phyloP scores from a whole-genome alignment of 2,329 filamentous ascomycete genomes.

The Colletotrichum siamense region DNA sequence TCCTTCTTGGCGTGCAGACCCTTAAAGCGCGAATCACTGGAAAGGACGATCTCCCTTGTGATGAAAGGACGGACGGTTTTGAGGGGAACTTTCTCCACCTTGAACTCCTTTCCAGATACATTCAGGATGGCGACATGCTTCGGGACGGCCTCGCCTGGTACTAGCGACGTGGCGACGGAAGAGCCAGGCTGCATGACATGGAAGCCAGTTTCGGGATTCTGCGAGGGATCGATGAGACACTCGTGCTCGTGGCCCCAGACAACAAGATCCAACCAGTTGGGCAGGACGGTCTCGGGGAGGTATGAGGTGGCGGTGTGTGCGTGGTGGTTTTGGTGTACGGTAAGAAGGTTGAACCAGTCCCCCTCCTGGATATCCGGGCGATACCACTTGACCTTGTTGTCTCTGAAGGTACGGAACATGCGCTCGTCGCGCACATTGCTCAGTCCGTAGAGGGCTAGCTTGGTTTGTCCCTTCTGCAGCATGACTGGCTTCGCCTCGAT shows the following conservation, averaged over 20 bases:
- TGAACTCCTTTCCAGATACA: conserved; percentile 83
- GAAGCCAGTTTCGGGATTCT: conserved; percentile 88
- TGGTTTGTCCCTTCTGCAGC: conserved; percentile 91
- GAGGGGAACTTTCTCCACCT: conserved; percentile 79
- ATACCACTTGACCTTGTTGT: conserved; percentile 94
- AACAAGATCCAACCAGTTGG: conserved; percentile 88
- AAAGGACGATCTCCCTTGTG: conserved; percentile 80
- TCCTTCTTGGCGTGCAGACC: conserved; percentile 81
- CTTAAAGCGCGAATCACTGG: conserved; percentile 77
- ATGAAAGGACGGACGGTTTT: conserved; percentile 92
- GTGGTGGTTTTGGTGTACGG: conserved; percentile 95
- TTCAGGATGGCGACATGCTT: conserved; percentile 91
- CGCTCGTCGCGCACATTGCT: conserved; percentile 97
- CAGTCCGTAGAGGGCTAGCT: conserved; percentile 90
- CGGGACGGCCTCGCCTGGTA: conserved; percentile 85
- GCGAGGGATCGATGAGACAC: conserved; percentile 83
- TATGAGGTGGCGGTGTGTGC: conserved; percentile 93
- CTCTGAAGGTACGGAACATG: conserved; percentile 90
- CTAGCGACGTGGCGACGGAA: conserved; percentile 90
- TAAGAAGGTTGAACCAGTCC: conserved; percentile 96
- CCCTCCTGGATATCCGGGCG: conserved; percentile 78
- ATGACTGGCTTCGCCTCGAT: conserved; percentile 91
- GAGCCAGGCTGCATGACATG: conserved; percentile 98
- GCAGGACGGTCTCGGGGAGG: conserved; percentile 90
- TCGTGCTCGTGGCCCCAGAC: conserved; percentile 99